phyloP scores from a whole-genome alignment of 1,139 yeast genomes.

The Blastobotrys indianensis region DNA sequence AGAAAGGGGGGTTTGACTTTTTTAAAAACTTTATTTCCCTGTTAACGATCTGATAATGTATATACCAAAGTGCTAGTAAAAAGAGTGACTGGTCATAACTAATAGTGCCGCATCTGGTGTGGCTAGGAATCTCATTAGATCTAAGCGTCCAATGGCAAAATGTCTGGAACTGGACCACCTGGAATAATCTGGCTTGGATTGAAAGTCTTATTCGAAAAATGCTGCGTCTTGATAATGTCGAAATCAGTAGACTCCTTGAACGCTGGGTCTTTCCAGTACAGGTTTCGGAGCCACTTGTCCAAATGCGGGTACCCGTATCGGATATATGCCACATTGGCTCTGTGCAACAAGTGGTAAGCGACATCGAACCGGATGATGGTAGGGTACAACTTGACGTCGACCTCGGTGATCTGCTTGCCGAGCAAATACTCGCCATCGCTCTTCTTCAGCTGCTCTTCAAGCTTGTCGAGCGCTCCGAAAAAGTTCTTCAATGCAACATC shows the following conservation, averaged over 20 bases:
- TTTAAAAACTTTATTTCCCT: no score
- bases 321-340: constrained; percentile 78
- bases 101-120: no score
- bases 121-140: not conserved
- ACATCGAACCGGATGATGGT: constrained; percentile 76
- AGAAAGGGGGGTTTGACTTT: no score
- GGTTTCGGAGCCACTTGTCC: constrained; percentile 70
- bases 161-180: constrained; percentile 78
- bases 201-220: constrained; percentile 58
- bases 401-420: constrained; percentile 74
- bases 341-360: constrained; percentile 41
- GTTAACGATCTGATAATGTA: no score
- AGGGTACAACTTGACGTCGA: constrained; percentile 80
- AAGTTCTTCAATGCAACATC: constrained; percentile 61
- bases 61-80: no score
- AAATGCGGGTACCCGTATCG: constrained; percentile 73
- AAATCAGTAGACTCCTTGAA: constrained; percentile 77
- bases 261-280: constrained; percentile 79
- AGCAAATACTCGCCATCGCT: constrained; percentile 48
- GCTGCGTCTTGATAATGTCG: constrained; percentile 33
- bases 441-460: constrained; percentile 57
- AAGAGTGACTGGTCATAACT: no score
- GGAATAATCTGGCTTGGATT: constrained; percentile 84
- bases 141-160: constrained; percentile 30
- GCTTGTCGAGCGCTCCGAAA: constrained; percentile 66